Base-by-base conservation (phyloP, 805 yeast genomes). In the Myxozyma geophila region DNA sequence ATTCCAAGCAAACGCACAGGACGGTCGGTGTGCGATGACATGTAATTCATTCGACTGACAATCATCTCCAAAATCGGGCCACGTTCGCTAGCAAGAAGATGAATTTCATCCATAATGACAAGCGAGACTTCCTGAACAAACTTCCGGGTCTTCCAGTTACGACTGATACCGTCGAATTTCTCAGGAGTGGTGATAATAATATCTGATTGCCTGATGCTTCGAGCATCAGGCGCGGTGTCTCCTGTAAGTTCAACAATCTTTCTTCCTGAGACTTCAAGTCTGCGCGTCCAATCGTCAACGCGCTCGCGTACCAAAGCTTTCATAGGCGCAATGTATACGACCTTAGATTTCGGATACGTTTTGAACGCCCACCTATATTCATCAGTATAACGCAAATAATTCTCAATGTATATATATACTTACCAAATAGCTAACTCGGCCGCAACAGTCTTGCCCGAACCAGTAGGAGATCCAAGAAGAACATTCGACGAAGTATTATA, bases 391-490 rank as follows among this genome's bases (percentile, higher is more conserved):
- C 19, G 7, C 9, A 41, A 37, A 1, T 35, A 21, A 6, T 1
- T 10, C 37, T 35, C 23, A 12, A 12, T 7, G 17, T 13, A n/a
- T 15, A 23, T 8, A 37, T 10, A 3, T 28, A 61, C 66, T 12
- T 47, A 93, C 98, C 98, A 95, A 15, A 95, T 90, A 0, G 98
- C 98, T 60, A 95, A 77, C 73, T 95, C 99, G 0, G 98, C 97
- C 36, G 96, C 98, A 40, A 95, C 88, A 0, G 99, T 95, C 75
- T 95, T 95, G 70, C 99, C 99, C 0, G 98, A 93, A 28, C 99
- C 99, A 1, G 99, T 95, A 2, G 99, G 99, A 0, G 98, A 92
- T 9, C 99, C 99, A 51, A 95, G 90, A 75, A 95, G 89, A 0
- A 88, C 92, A 74, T 89, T 89, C 1, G 88, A 82, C 66, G 88